Base-by-base conservation (phyloP, 768 basidiomycete species). In the Kwoniella dendrophila region DNA sequence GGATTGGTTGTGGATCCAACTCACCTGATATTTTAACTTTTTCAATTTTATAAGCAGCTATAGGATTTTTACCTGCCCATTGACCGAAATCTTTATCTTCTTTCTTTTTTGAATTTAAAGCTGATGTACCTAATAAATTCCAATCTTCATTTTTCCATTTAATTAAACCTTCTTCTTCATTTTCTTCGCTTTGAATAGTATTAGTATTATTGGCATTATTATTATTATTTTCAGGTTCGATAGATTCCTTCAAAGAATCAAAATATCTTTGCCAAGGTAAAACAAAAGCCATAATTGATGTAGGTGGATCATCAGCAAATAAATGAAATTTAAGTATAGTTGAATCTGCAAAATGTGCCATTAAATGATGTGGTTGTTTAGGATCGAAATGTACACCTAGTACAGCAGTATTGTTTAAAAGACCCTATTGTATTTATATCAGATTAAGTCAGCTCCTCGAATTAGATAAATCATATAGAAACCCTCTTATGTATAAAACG, bases 11-110 rank as follows among this genome's bases (percentile, higher is more conserved):
- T 32, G n/a, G n/a, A 34, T 27, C 36, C 26, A 26, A 71, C 71
- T 59, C 58, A 74, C 75, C 63, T 3, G 63, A 73, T 22, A 75
- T 56, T 11, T 53, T 50, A 44, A 69, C 70, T 22, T 45, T 66
- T 2, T 67, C 70, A 5, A 79, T 44, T 59, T 70, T 74, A 49
- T 63, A 70, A 12, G 72, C 76, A 6, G 73, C 75, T 12, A 71
- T 67, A 18, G 79, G 79, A 47, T 80, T 80, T 53, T 72, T 76
- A 1, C 75, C 78, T 3, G 70, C 77, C 72, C 74, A 78, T 2
- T 62, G 60, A 58, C 59, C 66, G 54, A 62, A 63, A 56, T 61
- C 62, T 41, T 61, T 56, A 27, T 60, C 61, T 53, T 68, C 66
- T 22, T 70, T 64, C 22, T 51, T 45, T 38, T 47, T 62, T 27